Evolutionary conservation across 169 alveolate species (phyloP).

Genomic region (Plasmodium fragile): DNA sequence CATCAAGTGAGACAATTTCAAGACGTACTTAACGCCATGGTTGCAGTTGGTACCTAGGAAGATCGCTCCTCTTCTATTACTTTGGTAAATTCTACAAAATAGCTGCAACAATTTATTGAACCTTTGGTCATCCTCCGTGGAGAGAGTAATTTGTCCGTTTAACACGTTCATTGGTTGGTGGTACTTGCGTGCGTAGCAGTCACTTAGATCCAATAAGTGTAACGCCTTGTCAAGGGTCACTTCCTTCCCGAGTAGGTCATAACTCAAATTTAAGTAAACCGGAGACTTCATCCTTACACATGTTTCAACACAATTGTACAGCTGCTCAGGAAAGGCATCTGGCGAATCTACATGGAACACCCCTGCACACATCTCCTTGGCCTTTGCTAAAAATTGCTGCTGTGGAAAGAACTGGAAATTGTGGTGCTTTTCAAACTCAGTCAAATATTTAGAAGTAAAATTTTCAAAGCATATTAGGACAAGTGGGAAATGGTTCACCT

Average conservation of each 20-base stretch:
- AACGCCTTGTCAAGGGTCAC: conserved; percentile 25
- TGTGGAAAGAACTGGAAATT: conserved; percentile 74
- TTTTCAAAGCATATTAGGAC: conserved; percentile 53
- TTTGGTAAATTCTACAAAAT: conserved; percentile 9
- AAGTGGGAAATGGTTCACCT: conserved; percentile 56
- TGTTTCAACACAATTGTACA: not conserved
- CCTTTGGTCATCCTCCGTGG: not conserved
- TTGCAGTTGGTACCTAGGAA: conserved; percentile 65
- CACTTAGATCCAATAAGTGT: not conserved
- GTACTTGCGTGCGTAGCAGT: not conserved
- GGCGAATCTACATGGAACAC: conserved; percentile 42
- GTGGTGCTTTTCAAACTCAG: conserved; percentile 31
- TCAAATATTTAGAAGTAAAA: conserved; percentile 16
- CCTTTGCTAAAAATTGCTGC: conserved; percentile 19
- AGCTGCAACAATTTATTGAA: not conserved
- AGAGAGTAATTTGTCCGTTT: not conserved
- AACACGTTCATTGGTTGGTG: not conserved
- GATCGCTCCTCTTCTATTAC: conserved; percentile 54
- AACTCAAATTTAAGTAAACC: conserved; percentile 52
- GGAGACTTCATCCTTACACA: conserved; percentile 14
- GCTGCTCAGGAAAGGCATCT: conserved; percentile 11
- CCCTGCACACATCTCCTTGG: conserved; percentile 52
- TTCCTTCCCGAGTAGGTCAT: conserved; percentile 23
- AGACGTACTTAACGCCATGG: conserved; percentile 51
- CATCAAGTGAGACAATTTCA: conserved; percentile 32